Evolutionary conservation across 208 protist species (phyloP).

Genomic region (Leishmania gerbilli): DNA sequence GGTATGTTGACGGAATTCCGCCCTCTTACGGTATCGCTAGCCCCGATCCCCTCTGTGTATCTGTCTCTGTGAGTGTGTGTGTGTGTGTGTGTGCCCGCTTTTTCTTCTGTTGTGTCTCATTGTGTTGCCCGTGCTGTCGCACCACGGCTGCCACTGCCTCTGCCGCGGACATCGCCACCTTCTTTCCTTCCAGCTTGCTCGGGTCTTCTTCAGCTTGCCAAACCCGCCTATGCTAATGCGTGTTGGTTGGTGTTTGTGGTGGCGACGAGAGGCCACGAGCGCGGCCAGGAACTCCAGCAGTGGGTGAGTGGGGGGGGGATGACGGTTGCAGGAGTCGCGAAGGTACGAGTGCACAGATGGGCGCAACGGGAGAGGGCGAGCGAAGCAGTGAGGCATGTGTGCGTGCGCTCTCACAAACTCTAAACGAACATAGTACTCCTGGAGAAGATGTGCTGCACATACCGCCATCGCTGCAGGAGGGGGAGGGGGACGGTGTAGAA

Average conservation of each 20-base stretch:
- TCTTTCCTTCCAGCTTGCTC: not conserved
- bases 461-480: not conserved
- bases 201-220: not conserved
- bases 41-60: slow-evolving; percentile 12
- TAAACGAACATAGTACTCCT: not conserved
- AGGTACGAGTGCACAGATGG: not conserved
- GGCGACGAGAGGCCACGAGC: not conserved
- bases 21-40: slow-evolving; percentile 6
- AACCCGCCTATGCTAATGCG: not conserved
- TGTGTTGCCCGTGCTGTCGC: not conserved
- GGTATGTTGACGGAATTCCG: slow-evolving; percentile 82
- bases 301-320: not conserved
- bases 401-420: not conserved
- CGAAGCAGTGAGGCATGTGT: not conserved
- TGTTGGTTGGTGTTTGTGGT: not conserved
- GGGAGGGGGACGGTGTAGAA: not conserved
- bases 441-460: not conserved
- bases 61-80: not conserved
- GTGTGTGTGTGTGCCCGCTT: not conserved
- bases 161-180: not conserved
- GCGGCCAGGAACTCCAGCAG: not conserved
- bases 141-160: not conserved
- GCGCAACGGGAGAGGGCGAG: not conserved
- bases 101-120: not conserved
- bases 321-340: not conserved